Base-by-base conservation (phyloP, 352 stramenopile genomes). In the Pythium vanterpoolii region DNA sequence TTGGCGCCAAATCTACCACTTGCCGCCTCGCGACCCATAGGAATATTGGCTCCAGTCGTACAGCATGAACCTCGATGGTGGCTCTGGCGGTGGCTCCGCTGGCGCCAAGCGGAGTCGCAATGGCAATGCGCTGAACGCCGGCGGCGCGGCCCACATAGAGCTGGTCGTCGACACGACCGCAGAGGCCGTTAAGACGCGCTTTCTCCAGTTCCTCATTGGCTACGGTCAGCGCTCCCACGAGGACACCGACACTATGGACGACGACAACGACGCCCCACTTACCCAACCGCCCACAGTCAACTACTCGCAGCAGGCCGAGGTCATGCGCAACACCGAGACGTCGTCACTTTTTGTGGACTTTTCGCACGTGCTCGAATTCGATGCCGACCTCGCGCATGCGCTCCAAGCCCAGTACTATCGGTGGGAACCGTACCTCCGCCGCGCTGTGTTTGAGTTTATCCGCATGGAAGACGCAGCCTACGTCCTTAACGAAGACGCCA, bases 281-380 rank as follows among this genome's bases (percentile, higher is more conserved):
- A n/a, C n/a, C n/a, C 47, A 27, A n/a, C 55, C 21, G 56, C 34
- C 39, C 21, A 84, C 72, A 10, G 79, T 93, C 27, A 93, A 87
- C 46, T 95, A 95, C 71, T 82, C 73, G 46, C 85, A 95, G 56
- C 85, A 95, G 62, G 83, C 83, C 30, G 81, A 95, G 44, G 79
- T 95, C 46, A 95, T 95, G 85, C 85, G 83, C 55, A 78, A 90
- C 45, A 90, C 81, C 1, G 85, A 95, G 70, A 95, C 85, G 26
- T 95, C 85, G 40, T 95, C 85, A 50, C 71, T 95, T 8, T 95
- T 95, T 60, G 85, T 95, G 44, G 85, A 95, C 69, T 93, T 93
- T 52, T 82, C 85, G 31, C 83, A 90, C 52, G 79, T 95, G 52
- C 69, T 95, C 44, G 83, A 90, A 66, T 90, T 84, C 59, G 85